Evolutionary conservation across 2,329 filamentous ascomycete genomes (phyloP).

Genomic region (Epichloe bromicola): DNA sequence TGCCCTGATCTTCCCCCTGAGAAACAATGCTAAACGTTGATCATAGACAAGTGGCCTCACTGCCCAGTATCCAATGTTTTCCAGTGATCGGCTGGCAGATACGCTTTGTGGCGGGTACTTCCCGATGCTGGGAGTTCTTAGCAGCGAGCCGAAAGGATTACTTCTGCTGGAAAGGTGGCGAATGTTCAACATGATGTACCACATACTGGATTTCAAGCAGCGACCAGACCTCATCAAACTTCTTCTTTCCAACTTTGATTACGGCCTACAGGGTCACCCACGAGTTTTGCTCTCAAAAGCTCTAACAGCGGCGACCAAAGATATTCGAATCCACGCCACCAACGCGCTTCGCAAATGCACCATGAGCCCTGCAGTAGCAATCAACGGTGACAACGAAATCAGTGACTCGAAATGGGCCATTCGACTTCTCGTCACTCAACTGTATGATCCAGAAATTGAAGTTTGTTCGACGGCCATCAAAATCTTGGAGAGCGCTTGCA

Average conservation of each 20-base stretch:
- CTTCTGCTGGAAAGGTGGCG: slow-evolving; percentile 91
- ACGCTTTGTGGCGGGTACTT: slow-evolving; percentile 91
- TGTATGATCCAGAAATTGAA: slow-evolving; percentile 94
- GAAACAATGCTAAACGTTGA: slow-evolving; percentile 6
- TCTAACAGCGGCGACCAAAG: slow-evolving; percentile 79
- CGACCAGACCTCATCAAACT: slow-evolving; percentile 85
- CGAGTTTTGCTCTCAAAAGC: slow-evolving; percentile 88
- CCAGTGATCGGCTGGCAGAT: slow-evolving; percentile 67
- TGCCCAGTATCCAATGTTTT: slow-evolving; percentile 80
- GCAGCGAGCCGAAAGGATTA: slow-evolving; percentile 67
- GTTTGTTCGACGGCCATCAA: slow-evolving; percentile 95
- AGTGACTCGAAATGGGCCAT: slow-evolving; percentile 90
- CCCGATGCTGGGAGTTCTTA: slow-evolving; percentile 78
- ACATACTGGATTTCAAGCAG: slow-evolving; percentile 84
- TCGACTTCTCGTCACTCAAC: slow-evolving; percentile 87
- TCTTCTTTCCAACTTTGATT: slow-evolving; percentile 84
- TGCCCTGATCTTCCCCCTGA: neutral
- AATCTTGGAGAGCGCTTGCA: slow-evolving; percentile 94
- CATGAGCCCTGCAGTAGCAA: slow-evolving; percentile 32
- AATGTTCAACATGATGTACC: slow-evolving; percentile 99
- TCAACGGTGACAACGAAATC: slow-evolving; percentile 24
- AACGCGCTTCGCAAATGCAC: slow-evolving; percentile 81
- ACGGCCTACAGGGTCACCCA: slow-evolving; percentile 75
- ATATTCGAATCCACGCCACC: slow-evolving; percentile 83
- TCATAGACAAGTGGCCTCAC: slow-evolving; percentile 55